Evolutionary conservation across 2,329 filamentous ascomycete genomes (phyloP), one percentile per base, ranked within the genome.

Genomic region (Paramyrothecium roridum): DNA sequence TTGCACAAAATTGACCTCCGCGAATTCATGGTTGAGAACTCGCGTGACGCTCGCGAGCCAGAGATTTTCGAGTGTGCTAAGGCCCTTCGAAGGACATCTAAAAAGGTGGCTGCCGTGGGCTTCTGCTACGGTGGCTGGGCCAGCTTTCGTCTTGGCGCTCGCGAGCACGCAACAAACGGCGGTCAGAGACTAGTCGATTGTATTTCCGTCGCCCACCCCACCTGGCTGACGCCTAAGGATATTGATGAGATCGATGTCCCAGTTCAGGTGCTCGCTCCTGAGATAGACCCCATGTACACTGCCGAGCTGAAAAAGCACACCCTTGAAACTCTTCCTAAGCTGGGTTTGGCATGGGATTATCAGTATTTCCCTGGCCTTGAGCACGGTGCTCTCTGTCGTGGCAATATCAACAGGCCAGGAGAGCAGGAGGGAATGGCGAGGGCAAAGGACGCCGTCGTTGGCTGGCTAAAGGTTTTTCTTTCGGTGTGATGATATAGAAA

Each of bases 101-200:
- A 60, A 6, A 72, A 67, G 37, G 57, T 80, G 12, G 79, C 67
- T 3, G 78, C 76, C 0, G 65, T 79, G 2, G 80, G 79, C 2
- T 82, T 71, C 60, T 82, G 80, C 66, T 82, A 73, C 53, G 79
- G 80, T 16, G 78, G 77, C 7, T 82, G 80, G 80, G 80, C 75
- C 1, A 69, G 68, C 3, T 75, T 80, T 54, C 73, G 74, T 1
- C 72, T 83, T 0, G 80, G 70, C 0, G 69, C 73, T 2, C 26
- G 26, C 26, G 26, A 30, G 26, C 26, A 30, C 26, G 26, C 26
- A 4, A 10, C 26, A 30, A 10, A 30, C 10, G 26, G 26, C 10
- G 26, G 26, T 30, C 26, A 30, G 10, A 4, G 26, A 30, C 20
- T 50, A 3, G 45, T 53, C 6, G 54, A 56, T 20, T 56, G 54